These are phyloP conservation scores for Pseudozyma sp. DNA, from an alignment of 1,284 basidiomycete genomes.

Conservation along the genomic window DNA sequence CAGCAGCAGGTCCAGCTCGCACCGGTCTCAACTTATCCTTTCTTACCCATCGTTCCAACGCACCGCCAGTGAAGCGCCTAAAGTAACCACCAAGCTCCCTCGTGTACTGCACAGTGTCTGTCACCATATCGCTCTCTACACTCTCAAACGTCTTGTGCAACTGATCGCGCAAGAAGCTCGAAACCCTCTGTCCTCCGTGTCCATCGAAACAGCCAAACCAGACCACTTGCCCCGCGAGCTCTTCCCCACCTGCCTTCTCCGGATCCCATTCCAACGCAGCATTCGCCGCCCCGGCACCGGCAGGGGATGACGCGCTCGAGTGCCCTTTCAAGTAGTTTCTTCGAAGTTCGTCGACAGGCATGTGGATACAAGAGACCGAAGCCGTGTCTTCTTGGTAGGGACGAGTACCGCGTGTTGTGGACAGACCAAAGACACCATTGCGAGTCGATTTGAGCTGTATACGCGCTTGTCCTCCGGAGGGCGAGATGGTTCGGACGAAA, in stretches of 20 bases:
- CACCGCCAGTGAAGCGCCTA: conserved; percentile 60
- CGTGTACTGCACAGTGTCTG: conserved; percentile 65
- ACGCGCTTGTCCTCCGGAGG: conserved; percentile 35
- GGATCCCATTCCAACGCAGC: conserved; percentile 55
- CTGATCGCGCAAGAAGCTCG: conserved; percentile 53
- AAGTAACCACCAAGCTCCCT: conserved; percentile 66
- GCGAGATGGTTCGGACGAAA: conserved; percentile 43
- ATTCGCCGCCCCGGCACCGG: conserved; percentile 29
- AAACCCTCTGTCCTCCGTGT: conserved; percentile 62
- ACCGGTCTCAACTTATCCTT: conserved; percentile 55
- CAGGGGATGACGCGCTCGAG: conserved; percentile 25
- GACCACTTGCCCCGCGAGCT: conserved; percentile 62
- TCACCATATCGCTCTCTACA: conserved; percentile 58
- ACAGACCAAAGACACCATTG: conserved; percentile 52
- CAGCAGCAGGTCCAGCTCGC: conserved; percentile 40
- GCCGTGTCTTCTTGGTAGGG: conserved; percentile 64
- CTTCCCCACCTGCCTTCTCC: conserved; percentile 55
- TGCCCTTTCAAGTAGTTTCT: conserved; percentile 45
- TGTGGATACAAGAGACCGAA: conserved; percentile 59
- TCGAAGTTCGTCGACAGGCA: conserved; percentile 54
- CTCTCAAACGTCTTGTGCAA: conserved; percentile 63
- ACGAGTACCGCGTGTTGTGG: conserved; percentile 59
- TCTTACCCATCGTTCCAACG: conserved; percentile 60
- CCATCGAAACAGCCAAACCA: conserved; percentile 68
- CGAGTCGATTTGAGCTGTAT: conserved; percentile 45